Evolutionary conservation across 805 yeast genomes (phyloP).

Genomic region (Starmerella potacharoeniae): DNA sequence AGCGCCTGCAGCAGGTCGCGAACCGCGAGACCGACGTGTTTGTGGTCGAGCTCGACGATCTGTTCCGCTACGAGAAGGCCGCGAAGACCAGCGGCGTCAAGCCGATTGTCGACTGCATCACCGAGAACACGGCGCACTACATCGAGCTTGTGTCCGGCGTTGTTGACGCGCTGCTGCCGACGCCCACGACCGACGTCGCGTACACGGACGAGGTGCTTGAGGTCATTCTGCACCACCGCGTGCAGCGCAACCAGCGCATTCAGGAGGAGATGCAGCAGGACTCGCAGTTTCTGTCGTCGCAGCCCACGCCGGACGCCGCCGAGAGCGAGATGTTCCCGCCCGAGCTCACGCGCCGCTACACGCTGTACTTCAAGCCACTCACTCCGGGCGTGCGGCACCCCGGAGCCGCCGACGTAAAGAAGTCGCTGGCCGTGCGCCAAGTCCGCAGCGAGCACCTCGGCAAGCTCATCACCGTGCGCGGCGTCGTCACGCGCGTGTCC

Average conservation of each 20-base stretch:
- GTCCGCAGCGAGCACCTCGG: slow-evolving; percentile 78
- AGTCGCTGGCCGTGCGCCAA: slow-evolving; percentile 73
- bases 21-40: slow-evolving; percentile 67
- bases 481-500: slow-evolving; percentile 88
- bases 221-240: slow-evolving; percentile 83
- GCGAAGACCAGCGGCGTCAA: slow-evolving; percentile 27
- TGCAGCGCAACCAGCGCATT: slow-evolving; percentile 63
- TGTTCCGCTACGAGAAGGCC: slow-evolving; percentile 53
- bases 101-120: slow-evolving; percentile 46
- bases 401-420: slow-evolving; percentile 11
- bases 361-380: slow-evolving; percentile 75
- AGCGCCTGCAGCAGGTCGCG: slow-evolving; percentile 62
- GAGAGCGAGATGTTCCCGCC: slow-evolving; percentile 54
- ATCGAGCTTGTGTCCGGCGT: slow-evolving; percentile 63
- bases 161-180: slow-evolving; percentile 75
- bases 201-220: slow-evolving; percentile 86
- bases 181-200: slow-evolving; percentile 66
- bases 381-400: slow-evolving; percentile 29
- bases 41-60: slow-evolving; percentile 72
- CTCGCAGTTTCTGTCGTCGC: slow-evolving; percentile 2
- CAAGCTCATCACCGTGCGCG: slow-evolving; percentile 76
- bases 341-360: slow-evolving; percentile 74
- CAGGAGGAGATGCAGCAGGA: slow-evolving; percentile 48
- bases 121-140: slow-evolving; percentile 67
- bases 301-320: slow-evolving; percentile 9